Evolutionary conservation across 805 yeast species (phyloP), one percentile per base, ranked within the genome.

Genomic region (Debaryomyces prosopidis): DNA sequence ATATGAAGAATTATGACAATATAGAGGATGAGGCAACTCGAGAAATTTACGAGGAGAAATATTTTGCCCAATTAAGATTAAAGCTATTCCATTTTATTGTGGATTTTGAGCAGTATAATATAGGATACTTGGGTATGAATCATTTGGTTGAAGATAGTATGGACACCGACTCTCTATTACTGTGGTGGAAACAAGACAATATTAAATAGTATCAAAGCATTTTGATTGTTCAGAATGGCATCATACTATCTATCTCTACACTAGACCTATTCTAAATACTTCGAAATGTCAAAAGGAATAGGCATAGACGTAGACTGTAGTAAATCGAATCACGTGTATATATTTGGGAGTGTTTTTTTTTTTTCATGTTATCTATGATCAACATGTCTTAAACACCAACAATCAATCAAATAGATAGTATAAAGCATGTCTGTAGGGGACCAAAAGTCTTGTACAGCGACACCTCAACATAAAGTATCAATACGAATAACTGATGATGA

Each of bases 31-130:
- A 53, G 44, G 36, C 41, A 1, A 40, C 43, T 10, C 51, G 55
- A 23, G n/a, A 46, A 2, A 17, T 43, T 15, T 45, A 53, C 19
- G 52, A 51, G 14, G 32, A 51, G 16, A 48, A 45, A 1, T 59
- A 51, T 38, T 42, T 63, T 16, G 63, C 67, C 37, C 63, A 63
- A 11, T 50, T 67, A 16, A 68, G 77, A 23, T 44, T 68, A 32
- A 61, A 68, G 36, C 52, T 80, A 17, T 55, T 77, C 17, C 58
- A 68, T 32, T 76, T 69, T 60, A 47, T 73, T 37, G 57, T 68
- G 40, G 56, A 79, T 56, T 65, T 72, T 60, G 71, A 69, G 55
- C 44, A 65, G 36, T 59, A 66, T 59, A 66, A 76, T 53, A 59
- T 70, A 47, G 73, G 76, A 38, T 58, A 57, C 56, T 47, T 77